These are phyloP conservation scores for Trichoderma sp. DNA, from an alignment of 2,329 filamentous ascomycete species.

Conservation along the genomic window DNA sequence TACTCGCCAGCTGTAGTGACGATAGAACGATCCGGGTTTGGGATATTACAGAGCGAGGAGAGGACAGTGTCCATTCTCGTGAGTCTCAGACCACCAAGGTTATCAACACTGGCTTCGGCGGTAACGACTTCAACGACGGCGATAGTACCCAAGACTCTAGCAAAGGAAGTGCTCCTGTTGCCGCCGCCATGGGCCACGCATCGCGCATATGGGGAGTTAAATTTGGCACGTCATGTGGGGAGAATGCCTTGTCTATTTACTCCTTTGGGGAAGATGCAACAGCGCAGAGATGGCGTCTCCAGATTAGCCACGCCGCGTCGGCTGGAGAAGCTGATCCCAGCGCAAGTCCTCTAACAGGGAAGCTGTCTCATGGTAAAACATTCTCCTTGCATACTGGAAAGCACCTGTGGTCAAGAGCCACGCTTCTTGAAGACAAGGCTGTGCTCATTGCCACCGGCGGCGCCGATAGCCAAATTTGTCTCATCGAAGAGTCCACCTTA, in stretches of 20 bases:
- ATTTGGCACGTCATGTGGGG: conserved; percentile 49
- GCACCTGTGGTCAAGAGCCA: conserved; percentile 78
- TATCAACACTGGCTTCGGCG: conserved; percentile 19
- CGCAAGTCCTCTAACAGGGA: conserved; percentile 18
- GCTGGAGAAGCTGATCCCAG: conserved; percentile 1
- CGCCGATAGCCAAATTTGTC: conserved; percentile 69
- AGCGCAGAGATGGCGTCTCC: conserved; percentile 66
- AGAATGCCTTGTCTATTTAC: conserved; percentile 44
- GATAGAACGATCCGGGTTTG: conserved; percentile 87
- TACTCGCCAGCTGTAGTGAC: conserved; percentile 93
- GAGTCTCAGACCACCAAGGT: conserved; percentile 51
- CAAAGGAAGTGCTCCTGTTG: conserved; percentile 47
- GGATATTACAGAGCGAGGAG: conserved; percentile 64
- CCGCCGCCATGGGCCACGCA: conserved; percentile 77
- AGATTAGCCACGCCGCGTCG: conserved; percentile 30
- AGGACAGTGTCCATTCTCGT: conserved; percentile 43
- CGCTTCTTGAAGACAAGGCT: conserved; percentile 31
- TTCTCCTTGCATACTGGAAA: conserved; percentile 75
- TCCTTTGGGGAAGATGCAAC: conserved; percentile 87
- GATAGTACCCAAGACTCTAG: background rate
- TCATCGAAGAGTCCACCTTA: conserved; percentile 37
- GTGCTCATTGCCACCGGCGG: conserved; percentile 69
- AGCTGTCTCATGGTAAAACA: conserved; percentile 52
- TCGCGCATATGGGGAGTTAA: conserved; percentile 87
- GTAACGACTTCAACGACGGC: background rate